phyloP scores from a whole-genome alignment of 371 early-diverging fungal genomes.

The Fennellomyces sp. region DNA sequence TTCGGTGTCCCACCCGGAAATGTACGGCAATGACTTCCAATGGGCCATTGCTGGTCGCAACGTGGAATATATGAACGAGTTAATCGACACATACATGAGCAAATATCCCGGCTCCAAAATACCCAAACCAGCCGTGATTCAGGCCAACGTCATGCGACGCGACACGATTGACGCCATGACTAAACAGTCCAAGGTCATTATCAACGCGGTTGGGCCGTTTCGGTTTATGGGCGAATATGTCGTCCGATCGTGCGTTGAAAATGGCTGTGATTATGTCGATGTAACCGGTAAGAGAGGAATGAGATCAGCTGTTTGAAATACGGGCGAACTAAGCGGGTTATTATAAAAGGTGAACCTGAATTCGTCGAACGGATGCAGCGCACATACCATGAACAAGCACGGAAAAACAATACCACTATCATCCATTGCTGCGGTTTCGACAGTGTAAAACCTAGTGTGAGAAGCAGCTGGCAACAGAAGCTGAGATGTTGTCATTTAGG shows the following conservation, averaged over 20 bases:
- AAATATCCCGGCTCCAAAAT: conserved; percentile 23
- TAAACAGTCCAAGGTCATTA: conserved; percentile 61
- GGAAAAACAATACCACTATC: conserved; percentile 63
- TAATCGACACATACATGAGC: conserved; percentile 19
- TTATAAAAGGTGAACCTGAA: conserved; percentile 60
- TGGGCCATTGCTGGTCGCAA: conserved; percentile 78
- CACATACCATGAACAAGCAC: conserved; percentile 75
- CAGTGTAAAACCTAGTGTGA: conserved; percentile 55
- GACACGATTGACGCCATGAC: conserved; percentile 60
- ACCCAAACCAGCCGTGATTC: conserved; percentile 50
- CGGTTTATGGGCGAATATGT: conserved; percentile 83
- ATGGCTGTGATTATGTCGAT: conserved; percentile 87
- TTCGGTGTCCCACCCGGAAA: conserved; percentile 15
- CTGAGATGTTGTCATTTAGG: conserved; percentile 21
- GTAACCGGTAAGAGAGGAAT: conserved; percentile 52
- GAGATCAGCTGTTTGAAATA: not conserved
- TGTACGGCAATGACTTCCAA: conserved; percentile 26
- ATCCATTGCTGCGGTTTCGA: conserved; percentile 93
- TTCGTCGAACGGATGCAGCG: conserved; percentile 79
- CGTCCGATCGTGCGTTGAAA: conserved; percentile 81
- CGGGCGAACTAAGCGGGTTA: conserved; percentile 27
- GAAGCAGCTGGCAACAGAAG: not conserved
- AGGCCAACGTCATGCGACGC: conserved; percentile 64
- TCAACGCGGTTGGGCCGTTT: conserved; percentile 88
- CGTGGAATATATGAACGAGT: conserved; percentile 43